phyloP scores from a whole-genome alignment of 139 green algal species.

The Chlorokybus atmophyticus region DNA sequence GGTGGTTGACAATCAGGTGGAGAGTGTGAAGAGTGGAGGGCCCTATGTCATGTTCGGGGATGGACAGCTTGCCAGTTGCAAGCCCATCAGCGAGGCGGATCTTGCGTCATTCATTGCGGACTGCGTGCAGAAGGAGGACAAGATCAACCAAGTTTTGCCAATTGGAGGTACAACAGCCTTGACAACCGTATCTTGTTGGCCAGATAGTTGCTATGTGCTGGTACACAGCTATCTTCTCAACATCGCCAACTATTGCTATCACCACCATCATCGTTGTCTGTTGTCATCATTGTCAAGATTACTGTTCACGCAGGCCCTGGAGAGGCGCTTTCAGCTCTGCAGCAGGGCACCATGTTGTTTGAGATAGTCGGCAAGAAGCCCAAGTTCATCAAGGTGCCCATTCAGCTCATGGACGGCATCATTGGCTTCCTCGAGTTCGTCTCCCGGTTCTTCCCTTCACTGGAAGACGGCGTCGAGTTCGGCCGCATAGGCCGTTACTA shows the following conservation, averaged over 20 bases:
- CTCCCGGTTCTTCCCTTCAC: conserved; percentile 61
- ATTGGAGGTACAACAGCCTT: conserved; percentile 93
- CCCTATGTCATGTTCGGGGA: conserved; percentile 99
- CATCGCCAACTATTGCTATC: too few relatives aligned
- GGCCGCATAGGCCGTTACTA: conserved; percentile 94
- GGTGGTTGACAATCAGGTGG: conserved; percentile 38
- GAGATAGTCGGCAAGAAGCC: conserved; percentile 55
- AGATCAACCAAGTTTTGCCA: conserved; percentile 63
- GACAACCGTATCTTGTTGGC: too few relatives aligned
- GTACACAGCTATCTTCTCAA: too few relatives aligned
- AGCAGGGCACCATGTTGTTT: conserved; percentile 92
- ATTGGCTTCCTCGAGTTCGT: conserved; percentile 40
- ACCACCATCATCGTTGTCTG: too few relatives aligned
- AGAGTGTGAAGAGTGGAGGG: conserved; percentile 78
- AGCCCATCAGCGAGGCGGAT: conserved; percentile 94
- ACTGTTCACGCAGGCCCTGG: too few relatives aligned
- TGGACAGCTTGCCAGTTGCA: conserved; percentile 84
- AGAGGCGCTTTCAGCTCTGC: too few relatives aligned
- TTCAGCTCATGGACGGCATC: conserved; percentile 91
- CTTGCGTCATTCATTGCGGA: conserved; percentile 85
- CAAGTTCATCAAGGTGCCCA: conserved; percentile 79
- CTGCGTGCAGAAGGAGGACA: conserved; percentile 40
- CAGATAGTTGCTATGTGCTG: too few relatives aligned
- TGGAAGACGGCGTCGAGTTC: conserved; percentile 77
- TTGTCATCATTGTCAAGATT: too few relatives aligned